Evolutionary conservation across 2,329 filamentous ascomycete species (phyloP), one percentile per base, ranked within the genome.

Genomic region (Arthrobotrys sinensis): DNA sequence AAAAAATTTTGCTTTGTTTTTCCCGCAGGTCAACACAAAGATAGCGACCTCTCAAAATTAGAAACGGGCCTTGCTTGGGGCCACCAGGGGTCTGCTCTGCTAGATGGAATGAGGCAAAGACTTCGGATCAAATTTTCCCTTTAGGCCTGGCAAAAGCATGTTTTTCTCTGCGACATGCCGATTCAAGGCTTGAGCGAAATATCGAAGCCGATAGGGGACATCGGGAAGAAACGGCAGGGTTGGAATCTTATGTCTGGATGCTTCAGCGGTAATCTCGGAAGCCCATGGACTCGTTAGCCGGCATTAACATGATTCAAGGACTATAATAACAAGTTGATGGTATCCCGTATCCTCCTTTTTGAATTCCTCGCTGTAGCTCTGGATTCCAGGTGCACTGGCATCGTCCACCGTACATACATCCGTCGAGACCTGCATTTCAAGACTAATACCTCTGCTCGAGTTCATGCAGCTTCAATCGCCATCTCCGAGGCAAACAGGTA

Each of bases 91-190:
- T 19, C 40, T 10, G 32, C n/a, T 16, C 19, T n/a, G 45, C 70
- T 75, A 78, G 75, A 24, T 53, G 40, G 48, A 77, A 77, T 53
- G 43, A 66, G 66, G 67, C 75, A 78, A 67, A 66, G 67, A 68
- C 75, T 78, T 78, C 75, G 67, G 75, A 78, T 72, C 75, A 72
- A 78, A 78, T 78, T 72, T 72, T 78, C 75, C 62, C 63, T 28
- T 64, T 72, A 52, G 67, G 60, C 73, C 62, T 67, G 62, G 55
- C n/a, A 24, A 63, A 34, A 8, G 43, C 21, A 60, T 63, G 36
- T 57, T 57, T 38, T 43, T n/a, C 55, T 45, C 66, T 65, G 53
- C n/a, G 63, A 50, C 46, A 46, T 60, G 69, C 55, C 65, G 66
- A 70, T 34, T 40, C 24, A 48, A 52, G 55, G 46, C 66, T 43